Conservation (phyloP, 2,329 filamentous ascomycete species). For the Aaosphaeria pasadenensis region DNA sequence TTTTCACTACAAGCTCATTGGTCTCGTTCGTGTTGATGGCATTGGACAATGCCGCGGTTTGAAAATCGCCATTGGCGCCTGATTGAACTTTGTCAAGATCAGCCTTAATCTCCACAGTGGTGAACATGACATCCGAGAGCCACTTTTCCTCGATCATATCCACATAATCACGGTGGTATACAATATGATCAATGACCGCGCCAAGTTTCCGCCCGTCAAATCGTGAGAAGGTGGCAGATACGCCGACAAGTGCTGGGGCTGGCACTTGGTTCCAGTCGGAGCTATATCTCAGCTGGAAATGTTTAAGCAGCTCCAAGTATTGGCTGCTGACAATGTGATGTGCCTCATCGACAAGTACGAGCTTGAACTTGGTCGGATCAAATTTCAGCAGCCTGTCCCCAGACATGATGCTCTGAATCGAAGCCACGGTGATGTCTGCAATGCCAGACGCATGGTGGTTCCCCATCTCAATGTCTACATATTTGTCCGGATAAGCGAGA, state of each 20-base stretch:
- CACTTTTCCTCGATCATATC: slow-evolving; percentile 87
- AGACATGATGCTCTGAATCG: slow-evolving; percentile 79
- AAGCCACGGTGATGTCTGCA: slow-evolving; percentile 92
- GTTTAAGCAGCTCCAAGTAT: slow-evolving; percentile 71
- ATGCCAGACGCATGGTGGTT: slow-evolving; percentile 68
- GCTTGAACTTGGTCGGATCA: slow-evolving; percentile 75
- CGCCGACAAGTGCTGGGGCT: slow-evolving; percentile 68
- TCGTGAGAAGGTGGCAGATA: slow-evolving; percentile 78
- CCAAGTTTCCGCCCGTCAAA: slow-evolving; percentile 83
- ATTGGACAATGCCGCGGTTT: slow-evolving; percentile 69
- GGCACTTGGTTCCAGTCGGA: slow-evolving; percentile 29
- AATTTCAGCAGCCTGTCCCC: slow-evolving; percentile 78
- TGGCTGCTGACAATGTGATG: slow-evolving; percentile 89
- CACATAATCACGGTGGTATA: slow-evolving; percentile 81
- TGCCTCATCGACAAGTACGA: slow-evolving; percentile 91
- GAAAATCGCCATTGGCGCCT: slow-evolving; percentile 72
- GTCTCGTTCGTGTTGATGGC: slow-evolving; percentile 78
- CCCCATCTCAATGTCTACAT: slow-evolving; percentile 90
- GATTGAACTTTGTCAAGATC: slow-evolving; percentile 71
- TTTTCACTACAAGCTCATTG: slow-evolving; percentile 80
- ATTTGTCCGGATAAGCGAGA: slow-evolving; percentile 74
- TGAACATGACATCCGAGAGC: slow-evolving; percentile 90
- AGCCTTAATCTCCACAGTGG: slow-evolving; percentile 79
- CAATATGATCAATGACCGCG: slow-evolving; percentile 86
- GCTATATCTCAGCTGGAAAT: slow-evolving; percentile 68